phyloP scores from a whole-genome alignment of 805 yeast species.

The Candida xiaguanensis region DNA sequence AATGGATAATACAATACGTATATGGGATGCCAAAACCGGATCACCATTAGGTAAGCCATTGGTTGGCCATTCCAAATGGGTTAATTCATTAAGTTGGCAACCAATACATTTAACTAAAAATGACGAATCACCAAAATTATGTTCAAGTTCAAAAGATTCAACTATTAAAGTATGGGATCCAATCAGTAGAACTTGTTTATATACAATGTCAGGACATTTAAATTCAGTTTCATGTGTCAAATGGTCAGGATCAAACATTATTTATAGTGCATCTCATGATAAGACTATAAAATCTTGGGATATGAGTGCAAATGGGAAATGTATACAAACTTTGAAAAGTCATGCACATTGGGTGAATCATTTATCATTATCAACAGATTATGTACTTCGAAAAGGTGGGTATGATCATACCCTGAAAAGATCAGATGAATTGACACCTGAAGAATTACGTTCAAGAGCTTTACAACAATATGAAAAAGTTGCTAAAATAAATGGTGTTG shows the following conservation, averaged over 20 bases:
- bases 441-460: slow-evolving; percentile 47
- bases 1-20: slow-evolving; percentile 83
- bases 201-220: slow-evolving; percentile 82
- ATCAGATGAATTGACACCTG: slow-evolving; percentile 22
- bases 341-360: slow-evolving; percentile 99
- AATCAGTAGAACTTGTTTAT: slow-evolving; percentile 56
- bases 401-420: slow-evolving; percentile 66
- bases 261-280: slow-evolving; percentile 92
- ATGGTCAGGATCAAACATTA: slow-evolving; percentile 88
- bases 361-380: slow-evolving; percentile 85
- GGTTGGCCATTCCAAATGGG: slow-evolving; percentile 84
- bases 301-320: slow-evolving; percentile 63
- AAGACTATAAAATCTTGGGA: slow-evolving; percentile 94
- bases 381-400: slow-evolving; percentile 81
- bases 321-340: slow-evolving; percentile 73
- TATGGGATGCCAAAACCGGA: slow-evolving; percentile 84
- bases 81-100: slow-evolving; percentile 89
- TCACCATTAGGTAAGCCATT: slow-evolving; percentile 68
- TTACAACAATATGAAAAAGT: slow-evolving; percentile 57
- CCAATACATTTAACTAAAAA: slow-evolving; percentile 77
- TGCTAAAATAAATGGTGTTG: slow-evolving; percentile 52
- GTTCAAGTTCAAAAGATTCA: slow-evolving; percentile 88
- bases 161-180: slow-evolving; percentile 89
- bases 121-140: slow-evolving; percentile 68
- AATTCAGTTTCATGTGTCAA: slow-evolving; percentile 91